Conservation (phyloP, 2,329 filamentous ascomycete genomes). For the Fusarium coicis region DNA sequence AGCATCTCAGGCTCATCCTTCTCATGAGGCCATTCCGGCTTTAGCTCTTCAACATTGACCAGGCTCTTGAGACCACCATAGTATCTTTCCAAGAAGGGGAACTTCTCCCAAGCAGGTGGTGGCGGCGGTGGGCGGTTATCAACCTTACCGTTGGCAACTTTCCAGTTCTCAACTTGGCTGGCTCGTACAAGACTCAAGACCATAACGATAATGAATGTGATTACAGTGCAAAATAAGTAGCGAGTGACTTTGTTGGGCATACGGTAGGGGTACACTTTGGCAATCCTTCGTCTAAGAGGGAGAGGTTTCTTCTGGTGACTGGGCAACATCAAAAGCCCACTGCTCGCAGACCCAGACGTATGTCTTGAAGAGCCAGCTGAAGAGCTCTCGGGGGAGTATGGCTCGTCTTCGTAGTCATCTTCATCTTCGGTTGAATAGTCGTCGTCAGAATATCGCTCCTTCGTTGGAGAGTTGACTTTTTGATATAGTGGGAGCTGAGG, state of each 20-base stretch:
- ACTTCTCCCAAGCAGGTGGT: slow-evolving; percentile 83
- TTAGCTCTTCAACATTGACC: slow-evolving; percentile 71
- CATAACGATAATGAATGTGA: slow-evolving; percentile 77
- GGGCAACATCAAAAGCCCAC: slow-evolving; percentile 57
- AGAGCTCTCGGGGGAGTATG: slow-evolving; percentile 54
- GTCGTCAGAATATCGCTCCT: slow-evolving; percentile 64
- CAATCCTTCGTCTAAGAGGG: slow-evolving; percentile 30
- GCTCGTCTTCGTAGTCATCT: slow-evolving; percentile 57
- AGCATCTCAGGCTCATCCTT: slow-evolving; percentile 63
- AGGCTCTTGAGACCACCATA: slow-evolving; percentile 87
- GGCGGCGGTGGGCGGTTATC: slow-evolving; percentile 63
- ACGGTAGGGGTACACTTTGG: slow-evolving; percentile 62
- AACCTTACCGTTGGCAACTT: slow-evolving; percentile 64
- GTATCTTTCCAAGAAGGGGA: slow-evolving; percentile 86
- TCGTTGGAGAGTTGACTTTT: slow-evolving; percentile 54
- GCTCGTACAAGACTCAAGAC: slow-evolving; percentile 79
- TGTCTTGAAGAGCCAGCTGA: slow-evolving; percentile 66
- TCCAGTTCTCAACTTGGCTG: slow-evolving; percentile 75
- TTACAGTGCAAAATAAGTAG: slow-evolving; percentile 79
- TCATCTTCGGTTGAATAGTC: slow-evolving; percentile 60
- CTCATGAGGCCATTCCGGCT: slow-evolving; percentile 81
- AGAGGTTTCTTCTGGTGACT: slow-evolving; percentile 47
- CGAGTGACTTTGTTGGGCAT: slow-evolving; percentile 79
- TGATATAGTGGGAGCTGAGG: slow-evolving; percentile 64
- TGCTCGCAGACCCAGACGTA: slow-evolving; percentile 57